Percentiles rank a stretch among this genome's conserved stretches.
Conservation (phyloP, 768 basidiomycete genomes). For the Leucosporidium scottii region DNA sequence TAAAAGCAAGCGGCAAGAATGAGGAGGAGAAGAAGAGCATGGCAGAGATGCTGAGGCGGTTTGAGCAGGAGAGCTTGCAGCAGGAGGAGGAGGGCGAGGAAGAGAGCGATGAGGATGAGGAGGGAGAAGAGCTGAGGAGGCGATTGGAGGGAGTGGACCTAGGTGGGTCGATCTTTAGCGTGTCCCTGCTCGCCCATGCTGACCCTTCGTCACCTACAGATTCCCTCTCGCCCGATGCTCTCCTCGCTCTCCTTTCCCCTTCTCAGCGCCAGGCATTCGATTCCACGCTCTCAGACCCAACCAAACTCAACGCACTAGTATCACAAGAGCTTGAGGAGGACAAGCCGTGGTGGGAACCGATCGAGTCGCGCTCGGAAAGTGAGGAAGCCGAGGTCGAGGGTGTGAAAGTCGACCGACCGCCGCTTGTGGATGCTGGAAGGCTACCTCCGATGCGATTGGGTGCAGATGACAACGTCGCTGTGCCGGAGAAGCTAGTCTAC, state of each 20-base stretch:
- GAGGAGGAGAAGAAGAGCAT: constrained; percentile 23
- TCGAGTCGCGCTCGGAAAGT: neutral
- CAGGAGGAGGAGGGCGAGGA: constrained; percentile 8
- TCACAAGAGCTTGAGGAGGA: constrained; percentile 21
- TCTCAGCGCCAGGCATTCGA: constrained; percentile 26
- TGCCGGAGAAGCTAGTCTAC: constrained; percentile 10
- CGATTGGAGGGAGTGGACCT: constrained; percentile 24
- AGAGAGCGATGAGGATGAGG: constrained; percentile 1
- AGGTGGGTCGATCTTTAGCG: constrained; percentile 3
- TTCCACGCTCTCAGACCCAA: constrained; percentile 16
- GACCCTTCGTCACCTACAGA: constrained; percentile 4
- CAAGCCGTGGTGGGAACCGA: constrained; percentile 29
- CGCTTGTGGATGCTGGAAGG: neutral
- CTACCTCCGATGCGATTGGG: neutral
- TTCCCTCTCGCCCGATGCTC: constrained; percentile 21
- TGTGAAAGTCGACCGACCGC: neutral
- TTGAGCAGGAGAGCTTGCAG: constrained; percentile 29
- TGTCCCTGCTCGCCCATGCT: no score
- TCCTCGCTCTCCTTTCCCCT: constrained; percentile 26
- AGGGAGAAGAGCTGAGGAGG: constrained; percentile 6
- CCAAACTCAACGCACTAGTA: constrained; percentile 13
- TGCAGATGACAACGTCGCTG: neutral
- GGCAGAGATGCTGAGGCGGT: constrained; percentile 30
- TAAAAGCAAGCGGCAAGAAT: constrained; percentile 11
- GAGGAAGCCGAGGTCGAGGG: constrained; percentile 6